Conservation (phyloP, 176 grass and related monocot genomes). For the sorghum (Sorghum bicolor) region DNA sequence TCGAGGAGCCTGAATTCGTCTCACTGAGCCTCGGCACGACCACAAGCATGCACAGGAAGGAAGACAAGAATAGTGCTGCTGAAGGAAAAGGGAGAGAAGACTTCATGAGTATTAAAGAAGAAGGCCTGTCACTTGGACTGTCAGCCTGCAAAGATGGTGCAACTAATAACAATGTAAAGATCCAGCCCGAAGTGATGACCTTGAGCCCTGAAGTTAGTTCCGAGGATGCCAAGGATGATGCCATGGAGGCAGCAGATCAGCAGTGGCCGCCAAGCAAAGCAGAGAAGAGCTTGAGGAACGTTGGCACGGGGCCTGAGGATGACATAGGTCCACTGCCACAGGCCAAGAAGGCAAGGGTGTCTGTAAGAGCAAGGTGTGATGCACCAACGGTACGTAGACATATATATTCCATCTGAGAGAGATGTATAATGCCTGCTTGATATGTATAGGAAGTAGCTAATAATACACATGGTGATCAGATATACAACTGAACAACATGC, state of each 20-base stretch:
- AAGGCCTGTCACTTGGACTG: slow-evolving; percentile 49
- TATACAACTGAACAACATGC: not conserved
- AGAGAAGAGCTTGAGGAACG: slow-evolving; percentile 31
- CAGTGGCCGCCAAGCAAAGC: slow-evolving; percentile 50
- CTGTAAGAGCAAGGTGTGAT: slow-evolving; percentile 71
- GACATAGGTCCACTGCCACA: slow-evolving; percentile 39
- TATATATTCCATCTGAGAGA: not conserved
- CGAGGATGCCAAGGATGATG: slow-evolving; percentile 38
- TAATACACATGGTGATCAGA: not conserved
- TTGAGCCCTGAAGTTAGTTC: slow-evolving; percentile 65
- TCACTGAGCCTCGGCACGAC: slow-evolving; percentile 52
- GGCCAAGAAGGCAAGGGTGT: slow-evolving; percentile 78
- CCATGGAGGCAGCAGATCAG: slow-evolving; percentile 10
- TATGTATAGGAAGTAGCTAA: not conserved
- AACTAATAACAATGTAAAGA: slow-evolving; percentile 19
- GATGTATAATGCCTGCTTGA: not conserved
- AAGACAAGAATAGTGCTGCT: slow-evolving; percentile 8
- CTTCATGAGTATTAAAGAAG: slow-evolving; percentile 24
- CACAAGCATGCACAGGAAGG: slow-evolving; percentile 33
- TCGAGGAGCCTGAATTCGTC: slow-evolving; percentile 44
- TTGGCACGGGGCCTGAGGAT: slow-evolving; percentile 22
- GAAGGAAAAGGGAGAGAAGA: slow-evolving; percentile 27
- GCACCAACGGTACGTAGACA: slow-evolving; percentile 52
- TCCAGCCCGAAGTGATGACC: slow-evolving; percentile 21
- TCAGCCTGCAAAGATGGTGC: slow-evolving; percentile 36